Base-by-base conservation (phyloP, 805 yeast genomes). In the Ogataea populi-albae region DNA sequence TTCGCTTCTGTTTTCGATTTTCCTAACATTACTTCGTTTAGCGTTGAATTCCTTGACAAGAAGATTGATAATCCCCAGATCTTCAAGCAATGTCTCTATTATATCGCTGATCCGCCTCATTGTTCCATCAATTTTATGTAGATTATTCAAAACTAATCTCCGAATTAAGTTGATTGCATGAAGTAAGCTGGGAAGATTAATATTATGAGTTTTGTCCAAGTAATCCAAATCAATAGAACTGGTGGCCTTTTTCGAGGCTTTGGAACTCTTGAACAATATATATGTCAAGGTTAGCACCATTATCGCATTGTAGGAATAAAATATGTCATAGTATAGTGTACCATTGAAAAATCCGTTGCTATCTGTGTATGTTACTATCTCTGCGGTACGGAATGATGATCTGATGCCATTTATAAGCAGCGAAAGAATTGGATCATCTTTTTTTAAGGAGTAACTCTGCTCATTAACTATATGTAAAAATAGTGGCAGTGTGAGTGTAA, bases 321-420 rank as follows among this genome's bases (percentile, higher is more conserved):
- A 67, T 24, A 69, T 63, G 41, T 71, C 77, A 23, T 59, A 57
- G 23, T 67, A 65, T n/a, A 68, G 30, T 1, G 71, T 66, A n/a
- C 75, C 75, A 46, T 63, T 65, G 46, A 66, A 57, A 34, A 65
- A 55, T 4, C 67, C 70, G 34, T 62, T 61, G 7, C 56, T 47
- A 22, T 58, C 54, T 0, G 66, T 59, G 26, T 55, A 50, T 2
- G 61, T 53, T 23, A 66, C 52, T 4, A 68, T 45, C 31, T 67
- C 65, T 0, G 73, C 63, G 5, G 69, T 61, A 40, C 50, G 49
- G 14, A 65, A 51, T 0, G 73, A 64, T 1, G 73, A 60, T 28
- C 61, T 55, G 21, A 70, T 62, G 11, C 75, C 73, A 18, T 61
- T 49, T 11, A 62, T 61, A 18, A 69, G 49, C 7, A 69, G 56